phyloP scores from a whole-genome alignment of 2,329 filamentous ascomycete genomes.

The Colletotrichum filicis region DNA sequence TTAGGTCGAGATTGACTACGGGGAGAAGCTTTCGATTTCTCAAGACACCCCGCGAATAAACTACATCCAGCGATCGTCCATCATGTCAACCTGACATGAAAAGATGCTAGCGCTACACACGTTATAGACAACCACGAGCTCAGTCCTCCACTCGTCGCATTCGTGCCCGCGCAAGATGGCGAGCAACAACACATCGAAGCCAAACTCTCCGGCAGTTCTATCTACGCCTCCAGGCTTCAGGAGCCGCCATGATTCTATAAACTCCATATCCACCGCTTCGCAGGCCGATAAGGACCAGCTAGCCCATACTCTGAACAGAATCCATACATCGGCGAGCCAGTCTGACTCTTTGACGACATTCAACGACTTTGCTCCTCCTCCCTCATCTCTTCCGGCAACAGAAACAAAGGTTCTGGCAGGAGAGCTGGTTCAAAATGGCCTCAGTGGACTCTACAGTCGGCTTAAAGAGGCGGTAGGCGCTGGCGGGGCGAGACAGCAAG shows the following conservation, averaged over 20 bases:
- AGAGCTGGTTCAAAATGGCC: slow-evolving; percentile 83
- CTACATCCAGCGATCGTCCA: not conserved
- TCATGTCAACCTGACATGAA: slow-evolving; percentile 20
- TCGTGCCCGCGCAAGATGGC: slow-evolving; percentile 40
- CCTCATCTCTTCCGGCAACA: slow-evolving; percentile 63
- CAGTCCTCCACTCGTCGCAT: slow-evolving; percentile 1
- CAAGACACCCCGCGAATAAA: not conserved
- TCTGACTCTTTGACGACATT: slow-evolving; percentile 90
- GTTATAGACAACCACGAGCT: slow-evolving; percentile 9
- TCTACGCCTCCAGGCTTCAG: slow-evolving; percentile 45
- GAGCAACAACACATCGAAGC: slow-evolving; percentile 44
- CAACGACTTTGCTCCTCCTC: slow-evolving; percentile 86
- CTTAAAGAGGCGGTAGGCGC: slow-evolving; percentile 85
- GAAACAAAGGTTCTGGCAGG: slow-evolving; percentile 78
- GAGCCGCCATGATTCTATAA: slow-evolving; percentile 51
- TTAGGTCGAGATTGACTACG: not conserved
- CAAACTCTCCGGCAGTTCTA: slow-evolving; percentile 43
- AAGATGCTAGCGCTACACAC: slow-evolving; percentile 18
- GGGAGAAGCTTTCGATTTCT: slow-evolving; percentile 4
- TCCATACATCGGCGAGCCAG: slow-evolving; percentile 89
- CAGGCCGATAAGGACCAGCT: slow-evolving; percentile 76
- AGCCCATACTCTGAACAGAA: slow-evolving; percentile 83
- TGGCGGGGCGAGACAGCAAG: slow-evolving; percentile 58
- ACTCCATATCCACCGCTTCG: slow-evolving; percentile 53
- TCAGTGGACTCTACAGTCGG: slow-evolving; percentile 90